phyloP scores from a whole-genome alignment of 768 basidiomycete species.

The Agrocybe praecox region DNA sequence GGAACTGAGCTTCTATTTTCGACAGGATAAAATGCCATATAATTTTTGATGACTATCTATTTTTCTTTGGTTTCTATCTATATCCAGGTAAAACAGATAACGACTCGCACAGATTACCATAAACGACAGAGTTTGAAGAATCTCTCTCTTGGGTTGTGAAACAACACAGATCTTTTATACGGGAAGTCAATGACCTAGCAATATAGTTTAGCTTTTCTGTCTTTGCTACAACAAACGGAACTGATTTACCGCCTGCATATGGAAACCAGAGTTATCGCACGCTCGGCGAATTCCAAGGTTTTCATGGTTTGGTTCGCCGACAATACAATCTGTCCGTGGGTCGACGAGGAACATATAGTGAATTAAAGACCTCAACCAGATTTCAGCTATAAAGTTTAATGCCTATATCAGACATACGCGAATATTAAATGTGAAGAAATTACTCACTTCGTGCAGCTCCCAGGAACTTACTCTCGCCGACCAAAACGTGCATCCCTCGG shows the following conservation, averaged over 20 bases:
- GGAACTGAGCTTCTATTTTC: neutral
- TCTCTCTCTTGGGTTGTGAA: constrained; percentile 29
- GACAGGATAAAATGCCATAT: no score
- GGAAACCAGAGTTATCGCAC: constrained; percentile 22
- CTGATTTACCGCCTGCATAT: constrained; percentile 24
- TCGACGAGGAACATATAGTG: constrained; percentile 49
- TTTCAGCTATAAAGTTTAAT: constrained; percentile 25
- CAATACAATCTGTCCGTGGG: constrained; percentile 38
- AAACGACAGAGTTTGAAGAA: constrained; percentile 34
- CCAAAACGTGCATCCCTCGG: constrained; percentile 44
- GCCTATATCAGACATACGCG: neutral
- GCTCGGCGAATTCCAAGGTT: constrained; percentile 28
- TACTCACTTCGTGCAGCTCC: constrained; percentile 43
- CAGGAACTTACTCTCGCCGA: constrained; percentile 48
- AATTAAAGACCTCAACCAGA: constrained; percentile 36
- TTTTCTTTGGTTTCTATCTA: no score
- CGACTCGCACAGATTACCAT: constrained; percentile 17
- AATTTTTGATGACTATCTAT: no score
- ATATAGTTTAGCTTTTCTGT: neutral
- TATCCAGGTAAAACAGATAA: no score
- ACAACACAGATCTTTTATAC: constrained; percentile 32
- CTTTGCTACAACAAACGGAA: neutral
- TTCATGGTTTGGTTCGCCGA: constrained; percentile 42
- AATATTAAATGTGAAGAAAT: neutral
- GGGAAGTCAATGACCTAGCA: constrained; percentile 35